Conservation (phyloP, 176 grass and related monocot species). For the Hordeum vulgare region MorexV3_pseudomolecules_assembly NC_058524.1:440246772-440247271, state of each 20-base stretch:
- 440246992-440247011: no score
- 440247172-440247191: no score
- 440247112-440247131: not conserved
- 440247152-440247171: not conserved
- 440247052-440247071: not conserved
- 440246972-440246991: not conserved
- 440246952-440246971: not conserved
- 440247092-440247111: not conserved
- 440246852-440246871: not conserved
- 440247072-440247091: not conserved
- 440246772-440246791: not conserved
- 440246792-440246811: slow-evolving; percentile 2
- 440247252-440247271: no score
- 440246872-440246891: slow-evolving; percentile 6
- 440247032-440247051: not conserved
- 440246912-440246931: not conserved
- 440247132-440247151: not conserved
- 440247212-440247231: no score
- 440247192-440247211: no score
- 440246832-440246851: slow-evolving; percentile 16
- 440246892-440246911: not conserved
- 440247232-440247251: no score
- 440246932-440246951: not conserved
- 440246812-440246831: slow-evolving; percentile 10
- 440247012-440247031: no score